phyloP scores from a whole-genome alignment of 2,329 filamentous ascomycete species.

The Sporothrix brunneoviolacea region DNA sequence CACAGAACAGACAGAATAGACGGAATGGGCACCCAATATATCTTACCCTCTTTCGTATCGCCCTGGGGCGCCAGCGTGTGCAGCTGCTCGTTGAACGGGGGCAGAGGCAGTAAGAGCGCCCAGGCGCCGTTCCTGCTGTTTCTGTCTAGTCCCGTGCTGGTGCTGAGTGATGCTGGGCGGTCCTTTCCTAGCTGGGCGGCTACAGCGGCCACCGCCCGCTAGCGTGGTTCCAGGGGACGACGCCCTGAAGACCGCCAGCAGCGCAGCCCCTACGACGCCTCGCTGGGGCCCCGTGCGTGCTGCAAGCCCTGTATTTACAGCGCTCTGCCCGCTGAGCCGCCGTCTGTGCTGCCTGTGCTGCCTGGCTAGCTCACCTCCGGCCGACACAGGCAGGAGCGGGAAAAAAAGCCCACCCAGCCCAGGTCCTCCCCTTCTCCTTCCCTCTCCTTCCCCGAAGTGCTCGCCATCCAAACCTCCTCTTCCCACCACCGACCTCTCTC shows the following conservation, averaged over 20 bases:
- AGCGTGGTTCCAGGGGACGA: not conserved
- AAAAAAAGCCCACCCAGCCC: not conserved
- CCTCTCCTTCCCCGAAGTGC: not conserved
- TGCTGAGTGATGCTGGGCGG: slow-evolving; percentile 10
- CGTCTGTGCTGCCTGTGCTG: not conserved
- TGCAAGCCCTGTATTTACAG: too few relatives aligned
- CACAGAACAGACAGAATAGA: too few relatives aligned
- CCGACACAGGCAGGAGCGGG: slow-evolving; percentile 1
- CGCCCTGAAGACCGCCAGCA: not conserved
- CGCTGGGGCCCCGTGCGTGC: too few relatives aligned
- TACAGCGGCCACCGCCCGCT: slow-evolving; percentile 10
- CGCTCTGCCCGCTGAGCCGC: not conserved
- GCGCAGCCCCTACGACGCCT: too few relatives aligned
- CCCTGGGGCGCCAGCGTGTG: too few relatives aligned
- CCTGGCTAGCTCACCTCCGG: too few relatives aligned
- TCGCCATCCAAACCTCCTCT: not conserved
- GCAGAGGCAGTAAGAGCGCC: too few relatives aligned
- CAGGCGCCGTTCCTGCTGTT: too few relatives aligned
- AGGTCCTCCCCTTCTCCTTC: slow-evolving; percentile 1
- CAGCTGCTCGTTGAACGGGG: too few relatives aligned
- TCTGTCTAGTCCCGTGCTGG: not conserved
- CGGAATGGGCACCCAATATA: too few relatives aligned
- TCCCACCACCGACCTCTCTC: not conserved
- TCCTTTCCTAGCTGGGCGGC: slow-evolving; percentile 9
- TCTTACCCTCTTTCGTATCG: too few relatives aligned